Evolutionary conservation across 768 basidiomycete species (phyloP).

Genomic region (Amanita molliuscula): DNA sequence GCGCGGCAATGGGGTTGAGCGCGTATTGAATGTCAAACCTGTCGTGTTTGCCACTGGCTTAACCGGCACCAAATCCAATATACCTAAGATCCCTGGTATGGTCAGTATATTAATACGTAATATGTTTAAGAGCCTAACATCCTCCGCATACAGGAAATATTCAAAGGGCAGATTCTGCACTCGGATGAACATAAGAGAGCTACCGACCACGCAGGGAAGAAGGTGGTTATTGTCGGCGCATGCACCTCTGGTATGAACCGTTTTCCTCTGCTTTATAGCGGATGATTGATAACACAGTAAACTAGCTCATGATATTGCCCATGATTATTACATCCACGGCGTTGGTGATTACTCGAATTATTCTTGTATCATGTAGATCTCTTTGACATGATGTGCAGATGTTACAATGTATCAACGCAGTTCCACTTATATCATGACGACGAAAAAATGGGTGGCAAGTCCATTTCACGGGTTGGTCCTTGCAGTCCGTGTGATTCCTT

Average conservation of each 20-base stretch:
- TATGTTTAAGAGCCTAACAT: neutral
- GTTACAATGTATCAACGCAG: too few relatives aligned
- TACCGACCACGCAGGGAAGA: too few relatives aligned
- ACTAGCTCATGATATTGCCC: conserved; percentile 28
- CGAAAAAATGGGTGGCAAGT: conserved; percentile 17
- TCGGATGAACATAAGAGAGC: conserved; percentile 40
- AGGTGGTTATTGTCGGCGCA: conserved; percentile 54
- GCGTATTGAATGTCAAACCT: conserved; percentile 34
- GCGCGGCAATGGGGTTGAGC: conserved; percentile 20
- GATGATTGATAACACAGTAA: neutral
- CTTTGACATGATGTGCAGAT: neutral
- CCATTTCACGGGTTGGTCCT: conserved; percentile 14
- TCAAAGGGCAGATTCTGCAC: conserved; percentile 44
- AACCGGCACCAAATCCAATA: too few relatives aligned
- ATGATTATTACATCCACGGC: too few relatives aligned
- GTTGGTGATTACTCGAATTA: conserved; percentile 6
- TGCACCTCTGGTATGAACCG: conserved; percentile 43
- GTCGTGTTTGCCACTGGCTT: too few relatives aligned
- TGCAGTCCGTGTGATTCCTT: neutral
- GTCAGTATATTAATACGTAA: conserved; percentile 16
- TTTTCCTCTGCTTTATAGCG: neutral
- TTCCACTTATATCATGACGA: too few relatives aligned
- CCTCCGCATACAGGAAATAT: conserved; percentile 17
- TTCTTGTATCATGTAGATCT: neutral
- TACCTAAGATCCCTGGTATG: too few relatives aligned